Percentiles rank a stretch among this genome's conserved stretches.
phyloP scores from a whole-genome alignment of 1,284 basidiomycete genomes.

The Athelia psychrophila region DNA sequence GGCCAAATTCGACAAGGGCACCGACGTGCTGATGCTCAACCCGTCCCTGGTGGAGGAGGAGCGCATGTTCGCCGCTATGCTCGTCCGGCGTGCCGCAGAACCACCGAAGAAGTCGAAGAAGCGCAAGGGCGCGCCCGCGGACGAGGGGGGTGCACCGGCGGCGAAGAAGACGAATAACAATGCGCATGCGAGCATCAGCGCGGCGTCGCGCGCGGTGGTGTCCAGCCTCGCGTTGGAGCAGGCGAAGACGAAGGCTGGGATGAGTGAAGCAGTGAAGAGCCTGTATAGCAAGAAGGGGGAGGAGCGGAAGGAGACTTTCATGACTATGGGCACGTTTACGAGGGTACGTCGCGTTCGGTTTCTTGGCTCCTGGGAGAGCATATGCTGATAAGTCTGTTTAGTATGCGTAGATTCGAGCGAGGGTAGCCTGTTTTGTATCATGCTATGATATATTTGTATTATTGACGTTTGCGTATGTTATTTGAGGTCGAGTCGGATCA shows the following conservation, averaged over 20 bases:
- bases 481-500: no score
- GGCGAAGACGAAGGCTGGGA: slow-evolving; percentile 68
- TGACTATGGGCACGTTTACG: slow-evolving; percentile 81
- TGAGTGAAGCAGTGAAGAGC: slow-evolving; percentile 75
- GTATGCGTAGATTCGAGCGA: no score
- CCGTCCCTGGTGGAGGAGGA: slow-evolving; percentile 59
- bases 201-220: slow-evolving; percentile 58
- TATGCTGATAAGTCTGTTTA: no score
- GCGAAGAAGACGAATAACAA: slow-evolving; percentile 31
- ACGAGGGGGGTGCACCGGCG: slow-evolving; percentile 16
- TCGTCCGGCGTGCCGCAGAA: slow-evolving; percentile 50
- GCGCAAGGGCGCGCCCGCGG: slow-evolving; percentile 46
- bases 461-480: no score
- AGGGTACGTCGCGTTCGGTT: slow-evolving; percentile 48
- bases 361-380: no score
- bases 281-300: slow-evolving; percentile 51
- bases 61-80: slow-evolving; percentile 51
- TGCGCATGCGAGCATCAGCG: slow-evolving; percentile 47
- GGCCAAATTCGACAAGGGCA: slow-evolving; percentile 55
- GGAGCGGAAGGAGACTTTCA: slow-evolving; percentile 73
- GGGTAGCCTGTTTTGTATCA: no score
- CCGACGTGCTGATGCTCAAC: slow-evolving; percentile 61
- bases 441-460: no score
- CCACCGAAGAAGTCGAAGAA: slow-evolving; percentile 67
- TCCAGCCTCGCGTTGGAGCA: slow-evolving; percentile 68